phyloP scores from a whole-genome alignment of 306 rosid genomes.

The Fragaria vesca region DNA sequence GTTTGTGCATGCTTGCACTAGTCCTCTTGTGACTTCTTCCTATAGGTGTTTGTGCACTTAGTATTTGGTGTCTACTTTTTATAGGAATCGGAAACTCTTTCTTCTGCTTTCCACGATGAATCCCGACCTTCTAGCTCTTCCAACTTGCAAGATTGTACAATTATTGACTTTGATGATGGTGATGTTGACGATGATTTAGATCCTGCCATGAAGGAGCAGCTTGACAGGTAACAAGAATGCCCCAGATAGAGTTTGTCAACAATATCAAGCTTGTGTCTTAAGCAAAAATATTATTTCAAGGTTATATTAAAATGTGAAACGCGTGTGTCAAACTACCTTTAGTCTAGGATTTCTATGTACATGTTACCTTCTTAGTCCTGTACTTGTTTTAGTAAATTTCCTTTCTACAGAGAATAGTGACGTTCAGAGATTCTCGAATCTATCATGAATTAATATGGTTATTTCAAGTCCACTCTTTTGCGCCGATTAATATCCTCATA shows the following conservation, averaged over 20 bases:
- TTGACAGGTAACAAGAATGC: conserved; percentile 62
- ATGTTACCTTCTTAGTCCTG: not conserved
- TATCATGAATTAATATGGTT: not conserved
- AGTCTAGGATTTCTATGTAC: not conserved
- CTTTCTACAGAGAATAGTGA: not conserved
- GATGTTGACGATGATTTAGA: conserved; percentile 81
- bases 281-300: not conserved
- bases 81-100: conserved; percentile 55
- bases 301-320: not conserved
- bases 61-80: conserved; percentile 14
- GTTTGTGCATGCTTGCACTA: not conserved
- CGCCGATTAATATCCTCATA: not conserved
- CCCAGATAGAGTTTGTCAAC: conserved; percentile 16
- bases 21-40: conserved; percentile 1
- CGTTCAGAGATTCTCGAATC: not conserved
- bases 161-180: conserved; percentile 56
- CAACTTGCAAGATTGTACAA: conserved; percentile 45
- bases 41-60: not conserved
- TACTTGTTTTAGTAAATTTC: not conserved
- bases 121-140: conserved; percentile 43
- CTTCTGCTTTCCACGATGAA: conserved; percentile 42
- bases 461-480: not conserved
- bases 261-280: conserved; percentile 1
- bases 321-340: not conserved
- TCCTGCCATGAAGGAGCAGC: conserved; percentile 86